Conservation (phyloP, 306 rosid species). For the Gastrolobium bilobum region DNA sequence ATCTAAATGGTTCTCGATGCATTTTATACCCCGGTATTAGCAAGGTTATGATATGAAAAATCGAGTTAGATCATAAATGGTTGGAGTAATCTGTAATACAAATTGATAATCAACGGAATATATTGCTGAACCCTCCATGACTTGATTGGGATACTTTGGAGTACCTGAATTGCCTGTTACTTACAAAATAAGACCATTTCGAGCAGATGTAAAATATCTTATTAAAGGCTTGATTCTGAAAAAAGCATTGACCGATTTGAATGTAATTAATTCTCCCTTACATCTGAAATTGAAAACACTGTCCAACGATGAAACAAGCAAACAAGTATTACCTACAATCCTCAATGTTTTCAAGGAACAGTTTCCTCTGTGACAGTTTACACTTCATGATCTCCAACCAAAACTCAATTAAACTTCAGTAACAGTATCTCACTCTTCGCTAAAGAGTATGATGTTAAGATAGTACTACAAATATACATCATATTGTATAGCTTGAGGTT, state of each 20-base stretch:
- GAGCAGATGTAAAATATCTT: not conserved
- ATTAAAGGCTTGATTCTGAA: slow-evolving; percentile 19
- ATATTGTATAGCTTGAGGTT: slow-evolving; percentile 20
- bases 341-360: slow-evolving; percentile 27
- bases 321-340: slow-evolving; percentile 33
- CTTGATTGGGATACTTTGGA: slow-evolving; percentile 25
- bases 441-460: slow-evolving; percentile 29
- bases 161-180: not conserved
- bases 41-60: slow-evolving; percentile 14
- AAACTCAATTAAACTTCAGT: slow-evolving; percentile 10
- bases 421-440: slow-evolving; percentile 37
- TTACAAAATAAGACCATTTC: not conserved
- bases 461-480: slow-evolving; percentile 5
- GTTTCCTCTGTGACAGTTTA: not conserved
- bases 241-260: slow-evolving; percentile 23
- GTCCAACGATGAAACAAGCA: slow-evolving; percentile 23
- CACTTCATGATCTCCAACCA: slow-evolving; percentile 39
- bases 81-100: slow-evolving; percentile 13
- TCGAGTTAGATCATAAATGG: slow-evolving; percentile 24
- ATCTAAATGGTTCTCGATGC: slow-evolving; percentile 16
- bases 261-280: not conserved
- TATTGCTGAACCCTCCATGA: slow-evolving; percentile 17
- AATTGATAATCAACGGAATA: slow-evolving; percentile 32
- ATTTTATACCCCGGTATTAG: slow-evolving; percentile 9
- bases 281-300: slow-evolving; percentile 11